Percentiles rank a stretch among this genome's conserved stretches.
These are phyloP conservation scores for Colletotrichum chrysophilum DNA, from an alignment of 2,329 filamentous ascomycete genomes.

Conservation along the genomic window DNA sequence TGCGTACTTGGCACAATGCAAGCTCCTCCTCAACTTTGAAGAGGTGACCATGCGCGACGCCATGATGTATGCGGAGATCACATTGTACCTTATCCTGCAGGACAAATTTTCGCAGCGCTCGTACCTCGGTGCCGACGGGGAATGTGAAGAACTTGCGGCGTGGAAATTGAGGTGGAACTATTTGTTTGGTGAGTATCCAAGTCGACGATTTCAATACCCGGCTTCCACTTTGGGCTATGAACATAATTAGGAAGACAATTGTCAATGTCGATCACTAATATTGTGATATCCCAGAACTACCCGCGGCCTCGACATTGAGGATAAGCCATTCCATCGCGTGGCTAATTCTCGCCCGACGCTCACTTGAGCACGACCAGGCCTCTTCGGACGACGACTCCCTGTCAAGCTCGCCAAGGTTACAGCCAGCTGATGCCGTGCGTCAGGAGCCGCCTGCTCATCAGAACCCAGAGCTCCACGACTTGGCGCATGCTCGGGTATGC, in stretches of 20 bases:
- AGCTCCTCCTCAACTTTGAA: slow-evolving; percentile 43
- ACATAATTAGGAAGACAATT: not conserved
- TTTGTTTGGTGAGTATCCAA: slow-evolving; percentile 30
- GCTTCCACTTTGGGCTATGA: not conserved
- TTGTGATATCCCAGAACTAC: slow-evolving; percentile 26
- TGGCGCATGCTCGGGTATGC: slow-evolving; percentile 9
- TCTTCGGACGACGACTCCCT: slow-evolving; percentile 15
- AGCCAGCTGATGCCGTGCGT: not conserved
- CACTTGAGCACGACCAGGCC: slow-evolving; percentile 14
- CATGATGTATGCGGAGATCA: slow-evolving; percentile 44
- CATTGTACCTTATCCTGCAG: slow-evolving; percentile 40
- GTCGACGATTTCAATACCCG: not conserved
- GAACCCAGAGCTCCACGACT: not conserved
- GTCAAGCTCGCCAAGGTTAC: slow-evolving; percentile 8
- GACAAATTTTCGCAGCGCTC: slow-evolving; percentile 36
- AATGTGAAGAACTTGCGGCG: slow-evolving; percentile 35
- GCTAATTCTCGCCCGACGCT: slow-evolving; percentile 31
- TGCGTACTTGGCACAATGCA: slow-evolving; percentile 43
- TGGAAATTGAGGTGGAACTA: slow-evolving; percentile 41
- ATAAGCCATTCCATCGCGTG: slow-evolving; percentile 38
- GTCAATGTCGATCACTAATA: not conserved
- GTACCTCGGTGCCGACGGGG: slow-evolving; percentile 32
- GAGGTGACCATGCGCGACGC: slow-evolving; percentile 45
- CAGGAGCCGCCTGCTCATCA: not conserved
- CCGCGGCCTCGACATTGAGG: slow-evolving; percentile 36